Percentiles rank a stretch among this genome's conserved stretches.
Evolutionary conservation across 495 filamentous ascomycete species (phyloP).

Genomic region (Xylaria telfairii): DNA sequence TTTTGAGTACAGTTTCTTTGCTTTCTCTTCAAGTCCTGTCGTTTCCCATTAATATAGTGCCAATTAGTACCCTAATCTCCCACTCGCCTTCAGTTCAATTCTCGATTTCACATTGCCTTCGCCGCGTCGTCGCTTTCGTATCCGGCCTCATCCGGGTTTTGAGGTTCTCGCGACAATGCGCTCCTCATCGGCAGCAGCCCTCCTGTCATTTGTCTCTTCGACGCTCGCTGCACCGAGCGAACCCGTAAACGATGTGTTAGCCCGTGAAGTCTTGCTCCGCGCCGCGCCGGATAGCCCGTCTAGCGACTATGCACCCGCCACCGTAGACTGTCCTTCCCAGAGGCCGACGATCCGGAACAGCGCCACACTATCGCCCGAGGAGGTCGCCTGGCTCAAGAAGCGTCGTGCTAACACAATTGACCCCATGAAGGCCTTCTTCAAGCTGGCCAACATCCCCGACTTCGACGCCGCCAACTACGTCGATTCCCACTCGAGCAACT

Average conservation of each 20-base stretch:
- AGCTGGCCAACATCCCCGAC: slow-evolving; percentile 71
- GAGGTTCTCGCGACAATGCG: slow-evolving; percentile 16
- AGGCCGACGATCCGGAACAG: slow-evolving; percentile 60
- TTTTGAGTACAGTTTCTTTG: not conserved
- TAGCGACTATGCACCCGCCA: slow-evolving; percentile 61
- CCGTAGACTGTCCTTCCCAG: slow-evolving; percentile 56
- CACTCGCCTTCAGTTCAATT: not conserved
- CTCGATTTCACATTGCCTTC: not conserved
- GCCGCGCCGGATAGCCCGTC: slow-evolving; percentile 61
- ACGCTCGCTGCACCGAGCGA: slow-evolving; percentile 30
- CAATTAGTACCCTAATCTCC: not conserved
- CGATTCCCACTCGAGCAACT: slow-evolving; percentile 58
- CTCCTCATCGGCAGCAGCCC: slow-evolving; percentile 10
- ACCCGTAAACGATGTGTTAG: slow-evolving; percentile 9
- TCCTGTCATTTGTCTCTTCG: slow-evolving; percentile 30
- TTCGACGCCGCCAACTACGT: slow-evolving; percentile 81
- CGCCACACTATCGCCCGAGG: slow-evolving; percentile 64
- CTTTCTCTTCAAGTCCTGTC: not conserved
- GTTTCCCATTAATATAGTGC: not conserved
- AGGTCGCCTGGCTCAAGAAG: slow-evolving; percentile 67
- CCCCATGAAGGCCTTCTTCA: slow-evolving; percentile 76
- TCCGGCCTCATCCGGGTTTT: not conserved
- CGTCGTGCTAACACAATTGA: slow-evolving; percentile 63
- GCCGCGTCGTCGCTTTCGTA: slow-evolving; percentile 17
- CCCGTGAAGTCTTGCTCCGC: slow-evolving; percentile 36